A percentile compares a stretch with the other conserved stretches of the same genome.
These are phyloP conservation scores for Zasmidium citrigriseum DNA, from an alignment of 2,329 filamentous ascomycete genomes.

Conservation along the genomic window DNA sequence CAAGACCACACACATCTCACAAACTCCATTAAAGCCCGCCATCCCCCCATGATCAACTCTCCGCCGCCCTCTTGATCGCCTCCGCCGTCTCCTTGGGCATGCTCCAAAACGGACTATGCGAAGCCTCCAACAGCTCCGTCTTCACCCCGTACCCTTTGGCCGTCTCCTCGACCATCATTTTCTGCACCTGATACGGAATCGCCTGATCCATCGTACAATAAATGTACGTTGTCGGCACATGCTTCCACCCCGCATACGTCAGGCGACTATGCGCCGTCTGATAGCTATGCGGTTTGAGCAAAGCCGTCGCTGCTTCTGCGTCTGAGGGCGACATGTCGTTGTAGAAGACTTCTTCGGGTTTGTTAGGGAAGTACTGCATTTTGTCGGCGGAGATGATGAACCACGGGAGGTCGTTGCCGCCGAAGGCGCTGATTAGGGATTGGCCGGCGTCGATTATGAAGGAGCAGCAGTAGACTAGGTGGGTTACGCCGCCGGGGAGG, in stretches of 20 bases:
- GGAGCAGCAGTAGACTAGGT: conserved; percentile 27
- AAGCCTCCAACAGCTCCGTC: conserved; percentile 23
- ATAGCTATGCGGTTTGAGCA: conserved; percentile 6
- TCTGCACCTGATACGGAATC: conserved; percentile 37
- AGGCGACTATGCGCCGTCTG: conserved; percentile 5
- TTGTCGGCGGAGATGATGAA: conserved; percentile 12
- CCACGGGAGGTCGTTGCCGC: conserved; percentile 12
- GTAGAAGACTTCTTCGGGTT: conserved; percentile 15
- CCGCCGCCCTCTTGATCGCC: conserved; percentile 13
- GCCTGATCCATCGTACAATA: conserved; percentile 42
- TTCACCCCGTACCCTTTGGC: conserved; percentile 17
- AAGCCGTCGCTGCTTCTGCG: conserved; percentile 7
- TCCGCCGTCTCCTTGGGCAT: conserved; percentile 26
- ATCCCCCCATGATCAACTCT: background rate
- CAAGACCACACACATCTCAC: too few species aligned
- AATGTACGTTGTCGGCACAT: conserved; percentile 43
- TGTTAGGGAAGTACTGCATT: conserved; percentile 1
- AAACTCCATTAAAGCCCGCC: too few species aligned
- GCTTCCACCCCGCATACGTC: conserved; percentile 38
- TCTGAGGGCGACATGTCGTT: conserved; percentile 12
- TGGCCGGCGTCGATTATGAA: conserved; percentile 24
- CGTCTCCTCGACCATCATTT: conserved; percentile 35
- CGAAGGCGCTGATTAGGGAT: conserved; percentile 18
- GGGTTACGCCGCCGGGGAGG: conserved; percentile 24
- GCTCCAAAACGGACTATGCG: conserved; percentile 29